phyloP scores from a whole-genome alignment of 768 basidiomycete genomes.

The Pleurotus sapidus region DNA sequence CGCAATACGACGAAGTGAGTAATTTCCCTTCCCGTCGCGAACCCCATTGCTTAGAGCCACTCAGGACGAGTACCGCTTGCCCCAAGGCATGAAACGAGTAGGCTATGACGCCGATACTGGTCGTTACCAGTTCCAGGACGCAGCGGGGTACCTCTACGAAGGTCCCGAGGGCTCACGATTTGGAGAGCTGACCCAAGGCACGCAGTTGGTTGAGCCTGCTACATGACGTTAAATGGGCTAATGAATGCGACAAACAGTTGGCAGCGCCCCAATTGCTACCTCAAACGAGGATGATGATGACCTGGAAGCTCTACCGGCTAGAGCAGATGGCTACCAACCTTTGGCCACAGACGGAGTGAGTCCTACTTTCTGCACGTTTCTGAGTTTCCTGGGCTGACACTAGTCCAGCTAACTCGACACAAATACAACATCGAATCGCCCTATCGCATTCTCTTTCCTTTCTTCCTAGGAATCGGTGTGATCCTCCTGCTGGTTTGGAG shows the following conservation, averaged over 20 bases:
- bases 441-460: conserved; percentile 66
- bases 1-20: conserved; percentile 19
- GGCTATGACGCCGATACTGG: conserved; percentile 76
- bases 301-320: conserved; percentile 51
- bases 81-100: conserved; percentile 61
- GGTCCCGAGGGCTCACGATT: conserved; percentile 62
- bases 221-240: background rate
- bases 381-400: background rate
- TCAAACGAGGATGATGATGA: conserved; percentile 33
- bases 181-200: conserved; percentile 52
- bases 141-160: conserved; percentile 52
- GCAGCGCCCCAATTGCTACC: background rate
- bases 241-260: background rate
- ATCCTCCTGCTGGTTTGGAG: conserved; percentile 64
- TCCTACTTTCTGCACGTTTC: background rate
- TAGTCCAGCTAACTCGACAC: background rate
- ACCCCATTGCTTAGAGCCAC: background rate
- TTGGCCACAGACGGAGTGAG: conserved; percentile 51
- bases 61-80: conserved; percentile 50
- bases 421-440: conserved; percentile 29
- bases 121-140: conserved; percentile 62
- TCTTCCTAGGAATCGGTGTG: conserved; percentile 68
- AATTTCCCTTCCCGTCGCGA: background rate
- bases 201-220: conserved; percentile 6
- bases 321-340: conserved; percentile 56